phyloP scores from a whole-genome alignment of 768 basidiomycete species.

The Suillus lakei region DNA sequence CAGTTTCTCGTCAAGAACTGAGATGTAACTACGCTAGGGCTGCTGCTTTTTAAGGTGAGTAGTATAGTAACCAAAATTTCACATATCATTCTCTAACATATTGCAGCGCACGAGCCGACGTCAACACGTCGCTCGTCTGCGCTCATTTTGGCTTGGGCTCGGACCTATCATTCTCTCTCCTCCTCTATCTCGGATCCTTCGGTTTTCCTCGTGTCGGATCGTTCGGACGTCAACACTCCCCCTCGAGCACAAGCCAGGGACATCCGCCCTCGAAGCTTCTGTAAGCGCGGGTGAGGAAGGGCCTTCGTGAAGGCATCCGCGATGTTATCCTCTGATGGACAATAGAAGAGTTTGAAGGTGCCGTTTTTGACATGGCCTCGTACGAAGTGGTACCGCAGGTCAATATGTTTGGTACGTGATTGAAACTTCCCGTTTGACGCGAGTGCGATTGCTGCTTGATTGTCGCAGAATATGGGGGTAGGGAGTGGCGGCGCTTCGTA shows the following conservation, averaged over 20 bases:
- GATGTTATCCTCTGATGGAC: constrained; percentile 22
- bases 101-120: too few species aligned
- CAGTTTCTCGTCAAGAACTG: too few species aligned
- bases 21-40: too few species aligned
- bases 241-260: background rate
- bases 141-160: too few species aligned
- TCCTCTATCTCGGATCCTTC: too few species aligned
- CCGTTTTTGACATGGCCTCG: constrained; percentile 28
- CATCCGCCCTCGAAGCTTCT: background rate
- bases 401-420: constrained; percentile 42
- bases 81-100: too few species aligned
- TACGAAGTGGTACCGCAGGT: constrained; percentile 41
- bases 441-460: constrained; percentile 36
- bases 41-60: too few species aligned
- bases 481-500: background rate
- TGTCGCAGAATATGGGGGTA: constrained; percentile 21
- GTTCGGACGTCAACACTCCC: background rate
- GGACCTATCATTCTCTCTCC: too few species aligned
- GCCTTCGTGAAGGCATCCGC: constrained; percentile 29
- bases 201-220: too few species aligned
- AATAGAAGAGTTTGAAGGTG: constrained; percentile 19
- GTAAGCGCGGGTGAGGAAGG: background rate
- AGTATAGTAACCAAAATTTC: too few species aligned
- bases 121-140: too few species aligned
- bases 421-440: constrained; percentile 34